These are phyloP conservation scores for Rhizopogon parksii DNA, from an alignment of 1,284 basidiomycete genomes.

Conservation along the genomic window DNA sequence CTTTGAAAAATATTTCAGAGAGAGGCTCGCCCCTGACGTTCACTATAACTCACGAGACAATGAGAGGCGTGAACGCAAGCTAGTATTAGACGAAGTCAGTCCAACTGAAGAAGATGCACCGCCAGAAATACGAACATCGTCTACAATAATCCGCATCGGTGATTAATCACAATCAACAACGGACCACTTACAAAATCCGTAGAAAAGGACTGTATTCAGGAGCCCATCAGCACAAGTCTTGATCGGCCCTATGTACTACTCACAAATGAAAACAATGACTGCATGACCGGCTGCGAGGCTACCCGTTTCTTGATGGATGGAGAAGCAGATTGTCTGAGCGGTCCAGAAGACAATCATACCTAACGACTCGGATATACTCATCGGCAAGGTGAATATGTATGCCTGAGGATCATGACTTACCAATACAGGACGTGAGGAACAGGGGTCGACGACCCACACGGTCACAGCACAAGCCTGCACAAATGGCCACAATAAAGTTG, in stretches of 20 bases:
- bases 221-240: slow-evolving; percentile 22
- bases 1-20: slow-evolving; percentile 9
- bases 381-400: not conserved
- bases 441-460: slow-evolving; percentile 45
- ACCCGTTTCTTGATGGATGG: slow-evolving; percentile 30
- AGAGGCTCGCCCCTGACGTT: not conserved
- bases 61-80: slow-evolving; percentile 37
- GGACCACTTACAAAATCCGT: slow-evolving; percentile 36
- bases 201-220: slow-evolving; percentile 30
- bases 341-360: slow-evolving; percentile 39
- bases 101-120: not conserved
- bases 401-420: slow-evolving; percentile 13
- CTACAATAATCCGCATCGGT: slow-evolving; percentile 9
- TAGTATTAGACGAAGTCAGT: slow-evolving; percentile 11
- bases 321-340: slow-evolving; percentile 37
- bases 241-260: slow-evolving; percentile 13
- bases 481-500: slow-evolving; percentile 44
- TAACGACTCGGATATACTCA: slow-evolving; percentile 12
- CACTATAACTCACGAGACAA: slow-evolving; percentile 34
- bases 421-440: slow-evolving; percentile 46
- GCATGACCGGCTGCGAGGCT: slow-evolving; percentile 33
- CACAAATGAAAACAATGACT: slow-evolving; percentile 45
- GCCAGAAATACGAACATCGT: slow-evolving; percentile 22
- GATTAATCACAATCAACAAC: not conserved
- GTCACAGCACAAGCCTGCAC: slow-evolving; percentile 44